phyloP scores from a whole-genome alignment of 257 asterid species.

The Marsdenia floribunda region DNA sequence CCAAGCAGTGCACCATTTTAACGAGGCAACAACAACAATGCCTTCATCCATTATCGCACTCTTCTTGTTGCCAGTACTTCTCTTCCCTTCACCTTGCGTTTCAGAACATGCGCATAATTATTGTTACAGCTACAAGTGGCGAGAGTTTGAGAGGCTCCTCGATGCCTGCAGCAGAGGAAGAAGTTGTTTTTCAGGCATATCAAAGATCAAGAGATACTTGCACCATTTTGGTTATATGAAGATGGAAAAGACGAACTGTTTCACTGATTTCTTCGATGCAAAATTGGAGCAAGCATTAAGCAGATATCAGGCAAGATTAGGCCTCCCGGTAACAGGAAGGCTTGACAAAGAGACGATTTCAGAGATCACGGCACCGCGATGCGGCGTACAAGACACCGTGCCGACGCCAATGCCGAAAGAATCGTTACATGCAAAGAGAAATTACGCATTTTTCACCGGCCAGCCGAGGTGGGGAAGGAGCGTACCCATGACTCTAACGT shows the following conservation, averaged over 20 bases:
- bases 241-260: constrained; percentile 1
- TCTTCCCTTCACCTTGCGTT: constrained; percentile 24
- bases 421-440: constrained; percentile 14
- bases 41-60: constrained; percentile 16
- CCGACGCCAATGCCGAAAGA: background rate
- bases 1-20: background rate
- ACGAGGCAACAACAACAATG: constrained; percentile 39
- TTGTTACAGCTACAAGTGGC: constrained; percentile 31
- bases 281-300: constrained; percentile 42
- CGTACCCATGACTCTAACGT: constrained; percentile 60
- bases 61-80: constrained; percentile 24
- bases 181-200: constrained; percentile 36
- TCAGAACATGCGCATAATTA: constrained; percentile 14
- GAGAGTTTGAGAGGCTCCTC: constrained; percentile 33
- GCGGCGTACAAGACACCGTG: constrained; percentile 51
- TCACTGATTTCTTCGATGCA: constrained; percentile 44
- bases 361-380: constrained; percentile 51
- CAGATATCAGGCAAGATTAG: constrained; percentile 45
- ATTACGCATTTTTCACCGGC: constrained; percentile 52
- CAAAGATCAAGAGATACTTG: constrained; percentile 57
- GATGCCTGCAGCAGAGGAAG: constrained; percentile 49
- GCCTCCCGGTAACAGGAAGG: constrained; percentile 40
- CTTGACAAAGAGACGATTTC: constrained; percentile 42
- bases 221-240: constrained; percentile 52
- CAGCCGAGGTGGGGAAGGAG: constrained; percentile 58